A percentile compares a stretch with the other conserved stretches of the same genome.
These are phyloP conservation scores for Silybum marianum DNA, from an alignment of 129 eudicot species.

Conservation along the genomic window DNA sequence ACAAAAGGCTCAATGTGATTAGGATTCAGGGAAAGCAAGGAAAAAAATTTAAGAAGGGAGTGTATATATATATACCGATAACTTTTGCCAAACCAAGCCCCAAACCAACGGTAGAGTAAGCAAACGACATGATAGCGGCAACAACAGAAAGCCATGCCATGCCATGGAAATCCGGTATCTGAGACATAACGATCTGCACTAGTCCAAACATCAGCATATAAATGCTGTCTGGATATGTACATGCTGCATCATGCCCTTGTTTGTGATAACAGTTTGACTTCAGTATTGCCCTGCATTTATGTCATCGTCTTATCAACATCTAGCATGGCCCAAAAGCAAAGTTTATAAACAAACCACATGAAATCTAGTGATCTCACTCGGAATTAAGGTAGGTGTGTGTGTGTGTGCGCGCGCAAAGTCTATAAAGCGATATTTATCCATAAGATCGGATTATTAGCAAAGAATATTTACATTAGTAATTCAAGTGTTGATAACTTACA, in stretches of 20 bases:
- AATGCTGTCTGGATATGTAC: constrained; percentile 40
- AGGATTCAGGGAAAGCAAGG: neutral
- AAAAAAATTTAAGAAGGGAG: neutral
- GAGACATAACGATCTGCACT: constrained; percentile 58
- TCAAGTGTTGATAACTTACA: neutral
- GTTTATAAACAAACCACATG: neutral
- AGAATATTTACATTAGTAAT: neutral
- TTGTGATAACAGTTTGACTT: constrained; percentile 63
- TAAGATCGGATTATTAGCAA: neutral
- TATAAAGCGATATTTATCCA: neutral
- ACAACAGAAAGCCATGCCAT: constrained; percentile 72
- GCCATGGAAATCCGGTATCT: constrained; percentile 71
- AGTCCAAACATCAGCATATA: constrained; percentile 64
- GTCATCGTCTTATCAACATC: neutral
- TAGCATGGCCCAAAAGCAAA: neutral
- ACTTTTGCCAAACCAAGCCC: constrained; percentile 67
- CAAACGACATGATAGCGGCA: constrained; percentile 75
- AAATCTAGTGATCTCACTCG: neutral
- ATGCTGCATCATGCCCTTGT: constrained; percentile 53
- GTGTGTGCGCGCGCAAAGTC: neutral
- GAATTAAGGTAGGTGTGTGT: too few relatives aligned
- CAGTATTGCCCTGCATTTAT: constrained; percentile 58
- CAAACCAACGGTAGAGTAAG: constrained; percentile 56
- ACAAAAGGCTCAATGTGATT: neutral
- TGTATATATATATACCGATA: constrained; percentile 36